Base-by-base conservation (phyloP, 2,329 filamentous ascomycete genomes). In the Aspergillus fijiensis region DNA sequence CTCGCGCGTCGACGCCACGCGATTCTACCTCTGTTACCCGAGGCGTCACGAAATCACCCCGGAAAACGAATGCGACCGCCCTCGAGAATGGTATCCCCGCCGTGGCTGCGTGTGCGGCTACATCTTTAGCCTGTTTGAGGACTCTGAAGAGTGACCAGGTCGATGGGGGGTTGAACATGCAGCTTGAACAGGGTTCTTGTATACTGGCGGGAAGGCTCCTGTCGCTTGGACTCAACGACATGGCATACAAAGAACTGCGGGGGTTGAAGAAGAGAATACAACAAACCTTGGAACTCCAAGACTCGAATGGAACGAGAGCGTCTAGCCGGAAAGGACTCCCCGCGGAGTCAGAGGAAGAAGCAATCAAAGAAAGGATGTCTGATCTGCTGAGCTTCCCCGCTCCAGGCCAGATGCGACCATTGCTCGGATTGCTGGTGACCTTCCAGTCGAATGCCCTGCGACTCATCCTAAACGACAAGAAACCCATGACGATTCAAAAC, bases 161-260 rank as follows among this genome's bases (percentile, higher is more conserved):
- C 2, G 65, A 53, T 39, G 62, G 57, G 23, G 49, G 69, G 21
- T 73, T 72, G 9, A 76, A 73, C 57, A 66, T 78, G 52, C 76
- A 78, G 55, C 66, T 80, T 7, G 77, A 80, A 59, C 76, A 77
- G 59, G 78, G 77, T 0, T 72, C 76, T 21, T 79, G 76, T 59
- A 74, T 79, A 12, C 63, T 80, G 53, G 72, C 73, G 7, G 77
- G 76, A 23, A 78, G 77, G 45, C 63, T 79, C 16, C 70, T 80
- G 12, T 73, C 76, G 2, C 51, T 79, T 27, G 77, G 74, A 0
- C 64, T 80, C 25, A 71, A 76, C 33, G 77, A 79, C 14, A 58
- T 76, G 57, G 78, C 78, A 6, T 70, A 74, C 56, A 75, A 72
- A 54, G 77, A 80, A 65, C 58, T 81, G n/a, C 70, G 70, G 55